These are phyloP conservation scores for Platismatia glauca DNA, from an alignment of 495 filamentous ascomycete genomes.

Conservation along the genomic window DNA sequence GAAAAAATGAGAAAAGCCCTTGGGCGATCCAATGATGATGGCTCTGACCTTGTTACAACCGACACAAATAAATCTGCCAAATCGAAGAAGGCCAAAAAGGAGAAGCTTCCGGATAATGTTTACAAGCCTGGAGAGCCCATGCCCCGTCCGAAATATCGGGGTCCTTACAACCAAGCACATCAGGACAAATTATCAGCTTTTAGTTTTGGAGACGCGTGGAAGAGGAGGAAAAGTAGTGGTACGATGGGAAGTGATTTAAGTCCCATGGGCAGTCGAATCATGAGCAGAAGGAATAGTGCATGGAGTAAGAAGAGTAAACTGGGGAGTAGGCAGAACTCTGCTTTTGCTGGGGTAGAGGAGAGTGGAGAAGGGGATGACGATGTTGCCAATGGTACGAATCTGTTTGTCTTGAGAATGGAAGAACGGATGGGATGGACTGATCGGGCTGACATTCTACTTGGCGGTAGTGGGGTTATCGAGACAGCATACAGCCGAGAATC, in stretches of 20 bases:
- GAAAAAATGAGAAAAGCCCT: slow-evolving; percentile 29
- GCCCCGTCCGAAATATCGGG: slow-evolving; percentile 44
- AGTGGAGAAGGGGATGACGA: slow-evolving; percentile 24
- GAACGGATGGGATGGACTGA: not conserved
- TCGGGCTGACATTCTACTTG: not conserved
- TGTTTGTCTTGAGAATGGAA: not conserved
- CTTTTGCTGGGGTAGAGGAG: slow-evolving; percentile 19
- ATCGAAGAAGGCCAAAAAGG: slow-evolving; percentile 31
- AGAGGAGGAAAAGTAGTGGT: slow-evolving; percentile 28
- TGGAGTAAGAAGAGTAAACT: slow-evolving; percentile 13
- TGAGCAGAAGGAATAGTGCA: slow-evolving; percentile 23
- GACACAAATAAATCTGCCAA: slow-evolving; percentile 17
- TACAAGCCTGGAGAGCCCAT: slow-evolving; percentile 40
- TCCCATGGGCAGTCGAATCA: slow-evolving; percentile 25
- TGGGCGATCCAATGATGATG: slow-evolving; percentile 14
- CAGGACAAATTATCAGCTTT: slow-evolving; percentile 42
- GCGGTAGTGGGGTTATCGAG: slow-evolving; percentile 24
- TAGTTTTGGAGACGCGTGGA: slow-evolving; percentile 36
- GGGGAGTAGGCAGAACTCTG: slow-evolving; percentile 20
- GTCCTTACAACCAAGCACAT: slow-evolving; percentile 44
- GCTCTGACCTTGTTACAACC: slow-evolving; percentile 24
- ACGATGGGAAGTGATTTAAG: slow-evolving; percentile 19
- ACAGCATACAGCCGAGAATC: slow-evolving; percentile 20
- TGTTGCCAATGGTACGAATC: slow-evolving; percentile 23
- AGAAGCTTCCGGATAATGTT: slow-evolving; percentile 31